Base-by-base conservation (phyloP, 129 eudicot genomes). In the Solidago caesia region DNA sequence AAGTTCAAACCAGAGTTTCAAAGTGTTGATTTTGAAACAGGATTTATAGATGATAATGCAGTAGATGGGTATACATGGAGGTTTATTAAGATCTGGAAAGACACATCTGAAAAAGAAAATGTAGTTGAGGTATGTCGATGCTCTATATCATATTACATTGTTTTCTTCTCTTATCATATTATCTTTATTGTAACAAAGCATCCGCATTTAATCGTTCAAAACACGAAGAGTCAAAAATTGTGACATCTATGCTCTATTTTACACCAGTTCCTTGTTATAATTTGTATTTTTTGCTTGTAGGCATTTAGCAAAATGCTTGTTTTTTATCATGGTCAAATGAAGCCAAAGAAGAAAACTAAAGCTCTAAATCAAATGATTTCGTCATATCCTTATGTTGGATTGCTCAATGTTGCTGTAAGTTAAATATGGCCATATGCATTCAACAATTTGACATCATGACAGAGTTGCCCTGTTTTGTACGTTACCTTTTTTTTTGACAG, bases 321-420 rank as follows among this genome's bases (percentile, higher is more conserved):
- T 8, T 83, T 88, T 62, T 90, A 90, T 74, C 61, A 68, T 51
- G 44, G 67, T 42, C 9, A 7, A 42, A 52, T 21, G 56, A 78
- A 26, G 77, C 49, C 59, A 47, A 58, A 69, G 77, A 80, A n/a
- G 81, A 82, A 73, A 66, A 64, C 48, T 57, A 77, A 61, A 74
- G 80, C 61, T 75, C 51, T 85, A 64, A 80, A 55, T 52, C 43
- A 53, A 6, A 70, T 82, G 70, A 83, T 85, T 53, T 51, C 77
- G 42, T 45, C 82, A 63, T 76, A 87, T 70, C 98, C 96, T 53
- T 79, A 77, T 62, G 68, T 70, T 75, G 96, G 90, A 68, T 88
- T 93, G 86, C 85, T 90, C 49, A 83, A 90, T 79, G 92, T 89
- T 71, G 96, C 98, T 73, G 98, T 93, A 81, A 85, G 98, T 86